A percentile compares a stretch with the other conserved stretches of the same genome.
Evolutionary conservation across 2,329 filamentous ascomycete species (phyloP).

Genomic region (Ramularia endophylla): DNA sequence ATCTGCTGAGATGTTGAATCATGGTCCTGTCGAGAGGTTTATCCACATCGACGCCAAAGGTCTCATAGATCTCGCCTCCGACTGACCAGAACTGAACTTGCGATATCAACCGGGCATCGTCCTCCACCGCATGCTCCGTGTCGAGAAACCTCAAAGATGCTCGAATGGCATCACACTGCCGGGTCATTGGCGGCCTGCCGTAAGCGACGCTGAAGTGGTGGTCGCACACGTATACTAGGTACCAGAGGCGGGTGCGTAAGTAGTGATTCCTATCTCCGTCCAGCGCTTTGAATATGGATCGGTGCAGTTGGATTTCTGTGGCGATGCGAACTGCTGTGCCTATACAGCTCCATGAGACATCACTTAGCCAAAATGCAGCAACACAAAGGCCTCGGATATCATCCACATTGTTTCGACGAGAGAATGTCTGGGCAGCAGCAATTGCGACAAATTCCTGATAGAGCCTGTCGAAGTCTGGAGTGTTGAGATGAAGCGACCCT

Average conservation of each 20-base stretch:
- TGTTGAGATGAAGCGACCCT: conserved; percentile 26
- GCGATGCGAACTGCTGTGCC: conserved; percentile 34
- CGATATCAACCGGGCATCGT: conserved; percentile 24
- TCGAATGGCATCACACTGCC: conserved; percentile 28
- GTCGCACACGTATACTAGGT: conserved; percentile 36
- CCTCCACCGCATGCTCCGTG: conserved; percentile 27
- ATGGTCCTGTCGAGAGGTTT: conserved; percentile 22
- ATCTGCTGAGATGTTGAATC: conserved; percentile 29
- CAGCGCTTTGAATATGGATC: conserved; percentile 33
- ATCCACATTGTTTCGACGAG: conserved; percentile 23
- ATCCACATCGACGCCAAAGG: conserved; percentile 28
- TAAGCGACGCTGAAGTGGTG: conserved; percentile 36
- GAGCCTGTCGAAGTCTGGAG: conserved; percentile 25
- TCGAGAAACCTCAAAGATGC: conserved; percentile 29
- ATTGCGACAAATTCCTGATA: conserved; percentile 28
- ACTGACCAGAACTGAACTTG: conserved; percentile 26
- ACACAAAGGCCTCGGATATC: conserved; percentile 32
- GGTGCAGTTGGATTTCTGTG: conserved; percentile 35
- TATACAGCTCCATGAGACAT: conserved; percentile 28
- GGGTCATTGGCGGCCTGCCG: conserved; percentile 34
- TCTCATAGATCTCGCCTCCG: conserved; percentile 22
- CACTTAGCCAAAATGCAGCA: conserved; percentile 36
- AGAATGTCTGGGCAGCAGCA: conserved; percentile 25
- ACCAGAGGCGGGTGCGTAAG: conserved; percentile 34
- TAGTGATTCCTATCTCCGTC: conserved; percentile 29